Evolutionary conservation across 495 filamentous ascomycete genomes (phyloP).

Genomic region (Talaromyces stipitatus): DNA sequence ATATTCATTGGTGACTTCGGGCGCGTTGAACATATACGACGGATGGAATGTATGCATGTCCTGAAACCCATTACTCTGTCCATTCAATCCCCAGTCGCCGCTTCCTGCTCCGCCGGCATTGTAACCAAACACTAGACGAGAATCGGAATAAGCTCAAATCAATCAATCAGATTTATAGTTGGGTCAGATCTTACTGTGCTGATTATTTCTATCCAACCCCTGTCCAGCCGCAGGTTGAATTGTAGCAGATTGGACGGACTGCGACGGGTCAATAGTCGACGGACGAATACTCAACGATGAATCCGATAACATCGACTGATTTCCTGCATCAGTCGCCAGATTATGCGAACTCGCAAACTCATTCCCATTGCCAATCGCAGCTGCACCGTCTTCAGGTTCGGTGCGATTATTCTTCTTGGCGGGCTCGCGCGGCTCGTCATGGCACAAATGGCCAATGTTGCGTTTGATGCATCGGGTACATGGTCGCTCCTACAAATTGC

Average conservation of each 20-base stretch:
- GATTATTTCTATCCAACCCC: conserved; percentile 50
- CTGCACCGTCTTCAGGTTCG: conserved; percentile 56
- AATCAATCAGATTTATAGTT: conserved; percentile 14
- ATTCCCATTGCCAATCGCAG: conserved; percentile 43
- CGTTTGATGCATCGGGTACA: conserved; percentile 98
- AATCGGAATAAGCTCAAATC: conserved; percentile 11
- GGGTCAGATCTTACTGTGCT: conserved; percentile 60
- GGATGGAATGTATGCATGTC: conserved; percentile 93
- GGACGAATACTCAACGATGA: conserved; percentile 26
- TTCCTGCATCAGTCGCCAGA: conserved; percentile 34
- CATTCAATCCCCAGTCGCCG: conserved; percentile 60
- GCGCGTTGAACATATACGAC: conserved; percentile 90
- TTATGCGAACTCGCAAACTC: conserved; percentile 31
- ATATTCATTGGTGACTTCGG: conserved; percentile 91
- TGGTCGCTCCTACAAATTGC: conserved; percentile 69
- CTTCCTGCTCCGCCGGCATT: neutral
- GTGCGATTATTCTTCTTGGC: conserved; percentile 65
- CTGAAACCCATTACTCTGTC: conserved; percentile 68
- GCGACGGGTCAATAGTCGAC: conserved; percentile 23
- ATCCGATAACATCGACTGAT: conserved; percentile 33
- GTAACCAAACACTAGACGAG: conserved; percentile 49
- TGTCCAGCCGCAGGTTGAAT: conserved; percentile 29
- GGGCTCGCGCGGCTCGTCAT: conserved; percentile 88
- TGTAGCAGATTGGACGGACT: conserved; percentile 26
- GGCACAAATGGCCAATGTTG: conserved; percentile 97